These are phyloP conservation scores for Backusella westeae DNA, from an alignment of 192 early-diverging fungal genomes.

Conservation along the genomic window DNA sequence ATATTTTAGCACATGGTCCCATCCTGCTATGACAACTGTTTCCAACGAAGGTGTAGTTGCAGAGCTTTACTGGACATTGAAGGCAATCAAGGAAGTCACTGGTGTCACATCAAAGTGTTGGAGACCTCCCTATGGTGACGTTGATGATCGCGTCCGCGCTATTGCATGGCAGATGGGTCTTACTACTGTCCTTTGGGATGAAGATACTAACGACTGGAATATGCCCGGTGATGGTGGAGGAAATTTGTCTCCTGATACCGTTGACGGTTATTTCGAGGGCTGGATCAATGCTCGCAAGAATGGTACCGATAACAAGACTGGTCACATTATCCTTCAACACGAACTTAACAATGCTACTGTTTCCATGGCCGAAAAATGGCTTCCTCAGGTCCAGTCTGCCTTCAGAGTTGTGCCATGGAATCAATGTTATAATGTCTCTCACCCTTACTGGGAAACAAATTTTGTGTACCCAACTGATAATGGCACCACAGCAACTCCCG, in stretches of 20 bases:
- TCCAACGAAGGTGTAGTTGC: conserved; percentile 50
- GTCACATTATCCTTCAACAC: conserved; percentile 43
- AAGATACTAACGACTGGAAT: conserved; percentile 48
- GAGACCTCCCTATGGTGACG: conserved; percentile 56
- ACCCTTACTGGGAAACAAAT: conserved; percentile 38
- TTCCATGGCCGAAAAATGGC: conserved; percentile 41
- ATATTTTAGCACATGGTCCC: conserved; percentile 54
- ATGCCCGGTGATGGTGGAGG: conserved; percentile 35
- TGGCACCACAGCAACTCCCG: not conserved
- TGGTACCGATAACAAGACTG: conserved; percentile 26
- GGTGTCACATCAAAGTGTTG: conserved; percentile 45
- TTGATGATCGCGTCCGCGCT: conserved; percentile 51
- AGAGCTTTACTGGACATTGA: conserved; percentile 47
- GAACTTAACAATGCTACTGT: conserved; percentile 43
- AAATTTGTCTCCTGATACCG: conserved; percentile 29
- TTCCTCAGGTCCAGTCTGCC: conserved; percentile 34
- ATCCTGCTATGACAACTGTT: conserved; percentile 49
- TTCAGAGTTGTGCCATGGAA: conserved; percentile 39
- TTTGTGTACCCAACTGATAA: conserved; percentile 32
- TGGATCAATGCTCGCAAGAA: conserved; percentile 26
- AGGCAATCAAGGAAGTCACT: conserved; percentile 46
- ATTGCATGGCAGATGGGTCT: conserved; percentile 41
- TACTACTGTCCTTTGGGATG: conserved; percentile 32
- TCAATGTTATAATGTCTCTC: conserved; percentile 31
- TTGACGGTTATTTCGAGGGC: conserved; percentile 26